Evolutionary conservation across 2,329 filamentous ascomycete genomes (phyloP).

Genomic region (Tolypocladium pustulatum): DNA sequence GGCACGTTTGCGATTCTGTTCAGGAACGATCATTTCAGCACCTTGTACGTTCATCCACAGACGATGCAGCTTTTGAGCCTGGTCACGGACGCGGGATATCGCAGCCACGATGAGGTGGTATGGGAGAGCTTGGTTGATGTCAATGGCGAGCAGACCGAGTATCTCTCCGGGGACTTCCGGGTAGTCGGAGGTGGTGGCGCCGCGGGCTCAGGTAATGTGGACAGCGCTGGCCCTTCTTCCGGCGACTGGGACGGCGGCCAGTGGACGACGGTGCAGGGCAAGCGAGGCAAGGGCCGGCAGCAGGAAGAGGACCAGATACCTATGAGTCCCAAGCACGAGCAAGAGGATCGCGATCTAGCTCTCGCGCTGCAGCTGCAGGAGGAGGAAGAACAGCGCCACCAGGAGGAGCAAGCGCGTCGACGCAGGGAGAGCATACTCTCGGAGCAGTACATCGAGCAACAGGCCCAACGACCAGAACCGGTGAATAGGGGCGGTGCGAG

Average conservation of each 20-base stretch:
- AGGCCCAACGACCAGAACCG: conserved; percentile 30
- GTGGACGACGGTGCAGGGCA: conserved; percentile 45
- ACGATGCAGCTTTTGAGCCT: conserved; percentile 68
- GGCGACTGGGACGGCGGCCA: conserved; percentile 19
- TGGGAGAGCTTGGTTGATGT: conserved; percentile 93
- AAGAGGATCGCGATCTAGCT: conserved; percentile 81
- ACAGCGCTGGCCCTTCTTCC: conserved; percentile 2
- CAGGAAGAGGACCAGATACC: conserved; percentile 13
- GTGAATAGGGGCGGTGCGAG: conserved; percentile 9
- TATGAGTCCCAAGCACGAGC: conserved; percentile 37
- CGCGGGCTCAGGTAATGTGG: conserved; percentile 8
- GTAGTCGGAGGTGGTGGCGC: conserved; percentile 51
- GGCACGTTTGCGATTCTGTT: conserved; percentile 86
- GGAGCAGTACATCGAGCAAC: conserved; percentile 59
- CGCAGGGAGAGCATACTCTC: conserved; percentile 57
- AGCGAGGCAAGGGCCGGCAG: conserved; percentile 16
- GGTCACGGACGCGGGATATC: conserved; percentile 89
- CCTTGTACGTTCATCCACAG: conserved; percentile 77
- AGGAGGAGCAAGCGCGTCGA: conserved; percentile 52
- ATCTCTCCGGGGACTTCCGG: conserved; percentile 84
- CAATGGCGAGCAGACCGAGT: conserved; percentile 70
- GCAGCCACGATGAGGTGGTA: conserved; percentile 78
- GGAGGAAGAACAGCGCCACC: conserved; percentile 75
- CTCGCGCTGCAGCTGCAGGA: conserved; percentile 89
- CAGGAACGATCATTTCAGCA: conserved; percentile 95